Conservation (phyloP, 495 filamentous ascomycete species). For the Xylaria intraflava region DNA sequence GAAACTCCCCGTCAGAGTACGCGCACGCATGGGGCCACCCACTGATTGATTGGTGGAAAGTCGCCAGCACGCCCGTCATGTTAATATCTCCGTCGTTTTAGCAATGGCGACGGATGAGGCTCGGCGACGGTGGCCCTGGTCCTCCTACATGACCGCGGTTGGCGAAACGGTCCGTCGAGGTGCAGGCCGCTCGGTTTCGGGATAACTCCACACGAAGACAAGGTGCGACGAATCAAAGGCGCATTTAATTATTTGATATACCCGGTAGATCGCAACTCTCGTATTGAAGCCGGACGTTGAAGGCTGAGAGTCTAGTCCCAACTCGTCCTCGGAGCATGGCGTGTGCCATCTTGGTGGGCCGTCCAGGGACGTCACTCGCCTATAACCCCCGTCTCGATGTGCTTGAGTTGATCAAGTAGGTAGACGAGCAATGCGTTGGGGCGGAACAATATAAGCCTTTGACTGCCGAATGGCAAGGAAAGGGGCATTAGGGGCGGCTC, state of each 20-base stretch:
- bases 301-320: background rate
- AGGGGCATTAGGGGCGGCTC: background rate
- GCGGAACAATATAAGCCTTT: too few relatives aligned
- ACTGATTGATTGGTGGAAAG: slow-evolving; percentile 11
- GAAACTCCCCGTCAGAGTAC: too few relatives aligned
- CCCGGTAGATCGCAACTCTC: background rate
- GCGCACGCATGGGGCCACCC: background rate
- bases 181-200: background rate
- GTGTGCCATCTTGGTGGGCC: too few relatives aligned
- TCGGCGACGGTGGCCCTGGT: background rate
- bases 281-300: background rate
- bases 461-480: background rate
- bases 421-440: too few relatives aligned
- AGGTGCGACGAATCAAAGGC: background rate
- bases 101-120: background rate
- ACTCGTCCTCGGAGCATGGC: slow-evolving; percentile 2
- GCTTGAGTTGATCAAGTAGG: too few relatives aligned
- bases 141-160: background rate
- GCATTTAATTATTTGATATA: slow-evolving; percentile 3
- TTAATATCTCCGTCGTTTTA: background rate
- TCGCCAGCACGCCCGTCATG: background rate
- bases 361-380: too few relatives aligned
- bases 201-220: slow-evolving; percentile 1
- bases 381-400: too few relatives aligned
- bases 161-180: background rate